Conservation (phyloP, 768 basidiomycete genomes). For the Gymnopilus junonius region DNA sequence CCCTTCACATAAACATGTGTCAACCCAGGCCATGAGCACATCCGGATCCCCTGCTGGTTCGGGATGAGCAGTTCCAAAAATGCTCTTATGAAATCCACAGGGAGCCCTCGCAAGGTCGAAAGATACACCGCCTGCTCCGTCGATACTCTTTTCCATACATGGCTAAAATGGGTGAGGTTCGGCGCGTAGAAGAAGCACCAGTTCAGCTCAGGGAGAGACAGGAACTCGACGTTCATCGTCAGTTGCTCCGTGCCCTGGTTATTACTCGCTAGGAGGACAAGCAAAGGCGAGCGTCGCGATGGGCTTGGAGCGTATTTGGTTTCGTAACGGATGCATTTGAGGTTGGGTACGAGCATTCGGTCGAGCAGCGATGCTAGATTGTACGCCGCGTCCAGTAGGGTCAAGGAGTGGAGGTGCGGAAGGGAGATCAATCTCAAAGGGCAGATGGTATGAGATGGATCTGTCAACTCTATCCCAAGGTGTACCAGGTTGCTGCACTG, state of each 20-base stretch:
- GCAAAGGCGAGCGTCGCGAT: not conserved
- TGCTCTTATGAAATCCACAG: not conserved
- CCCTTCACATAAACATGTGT: not conserved
- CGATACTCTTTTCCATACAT: not conserved
- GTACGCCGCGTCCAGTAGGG: not conserved
- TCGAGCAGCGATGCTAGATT: not conserved
- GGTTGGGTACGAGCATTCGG: not conserved
- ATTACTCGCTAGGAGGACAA: not conserved
- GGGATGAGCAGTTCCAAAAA: not conserved
- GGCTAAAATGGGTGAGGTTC: not conserved
- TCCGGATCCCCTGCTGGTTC: not conserved
- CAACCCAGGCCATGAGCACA: not conserved
- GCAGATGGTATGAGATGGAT: not conserved
- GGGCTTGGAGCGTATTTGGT: not conserved
- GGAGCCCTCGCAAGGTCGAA: not conserved
- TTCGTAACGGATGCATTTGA: not conserved
- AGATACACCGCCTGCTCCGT: too few relatives aligned
- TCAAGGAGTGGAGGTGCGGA: not conserved
- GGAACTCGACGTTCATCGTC: not conserved
- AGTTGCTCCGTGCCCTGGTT: not conserved
- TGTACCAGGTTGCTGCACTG: not conserved
- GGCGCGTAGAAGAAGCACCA: not conserved
- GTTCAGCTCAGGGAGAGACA: not conserved
- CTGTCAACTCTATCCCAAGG: not conserved
- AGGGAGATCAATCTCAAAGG: not conserved